These are phyloP conservation scores for Capsicum baccatum DNA, from an alignment of 257 asterid species.

Conservation along the genomic window DNA sequence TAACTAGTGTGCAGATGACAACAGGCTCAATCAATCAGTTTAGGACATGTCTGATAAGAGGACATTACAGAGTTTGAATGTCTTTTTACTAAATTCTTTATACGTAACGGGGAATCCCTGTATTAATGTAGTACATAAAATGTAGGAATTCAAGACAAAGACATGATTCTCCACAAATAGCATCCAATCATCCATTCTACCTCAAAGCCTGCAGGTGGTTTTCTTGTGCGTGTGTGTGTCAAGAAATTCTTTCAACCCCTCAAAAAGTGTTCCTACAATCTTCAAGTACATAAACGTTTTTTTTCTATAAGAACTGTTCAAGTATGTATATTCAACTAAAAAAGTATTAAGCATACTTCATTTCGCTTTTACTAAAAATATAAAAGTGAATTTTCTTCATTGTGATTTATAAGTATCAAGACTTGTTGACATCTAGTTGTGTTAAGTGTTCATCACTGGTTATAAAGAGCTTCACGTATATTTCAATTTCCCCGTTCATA, in stretches of 20 bases:
- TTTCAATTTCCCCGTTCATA: not conserved
- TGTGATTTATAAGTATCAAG: constrained; percentile 6
- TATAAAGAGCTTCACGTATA: not conserved
- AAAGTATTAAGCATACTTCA: not conserved
- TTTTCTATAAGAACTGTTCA: not conserved
- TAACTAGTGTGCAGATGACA: not conserved
- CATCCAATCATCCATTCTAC: not conserved
- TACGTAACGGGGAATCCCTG: not conserved
- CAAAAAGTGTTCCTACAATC: not conserved
- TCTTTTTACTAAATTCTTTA: not conserved
- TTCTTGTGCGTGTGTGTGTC: not conserved
- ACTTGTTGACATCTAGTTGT: not conserved
- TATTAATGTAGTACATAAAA: not conserved
- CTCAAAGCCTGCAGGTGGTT: not conserved
- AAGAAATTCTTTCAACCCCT: not conserved
- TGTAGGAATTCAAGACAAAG: not conserved
- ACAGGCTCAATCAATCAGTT: not conserved
- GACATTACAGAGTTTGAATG: not conserved
- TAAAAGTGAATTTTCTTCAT: not conserved
- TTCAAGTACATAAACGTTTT: not conserved
- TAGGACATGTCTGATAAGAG: not conserved
- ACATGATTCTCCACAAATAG: not conserved
- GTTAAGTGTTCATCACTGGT: not conserved
- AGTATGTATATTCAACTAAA: not conserved
- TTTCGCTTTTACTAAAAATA: not conserved